Conservation (phyloP, 2,329 filamentous ascomycete genomes). For the Pseudocercospora musae region DNA sequence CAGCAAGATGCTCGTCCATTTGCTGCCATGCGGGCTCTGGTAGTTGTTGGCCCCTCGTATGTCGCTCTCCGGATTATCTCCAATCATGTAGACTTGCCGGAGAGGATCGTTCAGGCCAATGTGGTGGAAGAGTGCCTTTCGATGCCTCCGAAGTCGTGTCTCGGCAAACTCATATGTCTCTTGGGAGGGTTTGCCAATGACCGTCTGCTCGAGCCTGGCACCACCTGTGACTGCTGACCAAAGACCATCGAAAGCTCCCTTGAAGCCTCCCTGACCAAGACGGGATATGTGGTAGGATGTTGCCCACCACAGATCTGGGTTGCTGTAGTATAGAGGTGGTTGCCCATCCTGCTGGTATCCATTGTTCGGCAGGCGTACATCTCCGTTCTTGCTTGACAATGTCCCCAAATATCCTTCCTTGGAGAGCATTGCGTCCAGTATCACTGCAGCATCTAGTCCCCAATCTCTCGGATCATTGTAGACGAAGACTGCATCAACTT, state of each 20-base stretch:
- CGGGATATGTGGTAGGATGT: slow-evolving; percentile 79
- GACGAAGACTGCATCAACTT: slow-evolving; percentile 86
- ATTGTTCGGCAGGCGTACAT: slow-evolving; percentile 60
- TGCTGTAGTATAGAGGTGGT: slow-evolving; percentile 80
- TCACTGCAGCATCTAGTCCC: slow-evolving; percentile 83
- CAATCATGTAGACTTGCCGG: slow-evolving; percentile 85
- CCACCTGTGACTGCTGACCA: slow-evolving; percentile 70
- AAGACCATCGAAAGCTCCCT: slow-evolving; percentile 73
- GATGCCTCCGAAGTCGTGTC: slow-evolving; percentile 62
- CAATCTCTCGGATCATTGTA: slow-evolving; percentile 97
- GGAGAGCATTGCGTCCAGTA: slow-evolving; percentile 79
- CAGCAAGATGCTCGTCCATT: slow-evolving; percentile 75
- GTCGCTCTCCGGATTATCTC: slow-evolving; percentile 70
- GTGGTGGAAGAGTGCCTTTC: slow-evolving; percentile 47
- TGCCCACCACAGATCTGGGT: slow-evolving; percentile 87
- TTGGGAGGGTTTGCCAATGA: slow-evolving; percentile 79
- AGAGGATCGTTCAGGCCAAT: slow-evolving; percentile 46
- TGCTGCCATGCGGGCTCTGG: slow-evolving; percentile 61
- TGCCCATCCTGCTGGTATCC: slow-evolving; percentile 84
- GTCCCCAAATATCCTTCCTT: slow-evolving; percentile 77
- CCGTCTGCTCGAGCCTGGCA: slow-evolving; percentile 49
- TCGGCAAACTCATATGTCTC: slow-evolving; percentile 84
- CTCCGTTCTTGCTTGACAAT: slow-evolving; percentile 68
- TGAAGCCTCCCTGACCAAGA: slow-evolving; percentile 88
- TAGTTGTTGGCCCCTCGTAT: slow-evolving; percentile 83